These are phyloP conservation scores for Phanerodontia chrysosporium DNA, from an alignment of 768 basidiomycete species.

Conservation along the genomic window DNA sequence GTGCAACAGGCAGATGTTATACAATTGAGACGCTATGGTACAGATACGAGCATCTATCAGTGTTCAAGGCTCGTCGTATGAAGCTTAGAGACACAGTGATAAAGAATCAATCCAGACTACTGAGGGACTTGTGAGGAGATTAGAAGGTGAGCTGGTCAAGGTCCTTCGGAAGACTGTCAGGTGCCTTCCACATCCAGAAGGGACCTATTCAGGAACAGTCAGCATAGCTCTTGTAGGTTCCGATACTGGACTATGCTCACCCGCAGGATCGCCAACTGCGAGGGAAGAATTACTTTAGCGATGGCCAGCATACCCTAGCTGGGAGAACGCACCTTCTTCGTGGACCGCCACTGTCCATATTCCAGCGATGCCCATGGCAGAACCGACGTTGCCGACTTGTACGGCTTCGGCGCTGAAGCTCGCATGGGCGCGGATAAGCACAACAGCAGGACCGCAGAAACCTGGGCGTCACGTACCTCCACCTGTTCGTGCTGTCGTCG, in stretches of 20 bases:
- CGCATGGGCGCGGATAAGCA: not conserved
- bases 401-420: constrained; percentile 56
- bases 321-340: constrained; percentile 39
- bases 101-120: too few species aligned
- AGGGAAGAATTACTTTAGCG: too few species aligned
- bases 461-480: constrained; percentile 7
- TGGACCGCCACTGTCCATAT: constrained; percentile 64
- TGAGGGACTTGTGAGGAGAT: too few species aligned
- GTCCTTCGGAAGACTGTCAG: constrained; percentile 20
- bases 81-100: too few species aligned
- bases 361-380: constrained; percentile 63
- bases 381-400: constrained; percentile 61
- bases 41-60: too few species aligned
- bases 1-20: too few species aligned
- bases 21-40: too few species aligned
- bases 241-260: constrained; percentile 32
- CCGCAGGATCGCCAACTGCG: constrained; percentile 57
- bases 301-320: too few species aligned
- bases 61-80: too few species aligned
- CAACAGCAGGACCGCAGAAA: too few species aligned
- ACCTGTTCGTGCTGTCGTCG: constrained; percentile 6
- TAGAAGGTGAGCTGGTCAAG: constrained; percentile 1
- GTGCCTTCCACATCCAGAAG: constrained; percentile 70
- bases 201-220: constrained; percentile 51
- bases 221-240: too few species aligned